These are phyloP conservation scores for Geosiphon pyriformis DNA, from an alignment of 192 early-diverging fungal genomes.

Conservation along the genomic window DNA sequence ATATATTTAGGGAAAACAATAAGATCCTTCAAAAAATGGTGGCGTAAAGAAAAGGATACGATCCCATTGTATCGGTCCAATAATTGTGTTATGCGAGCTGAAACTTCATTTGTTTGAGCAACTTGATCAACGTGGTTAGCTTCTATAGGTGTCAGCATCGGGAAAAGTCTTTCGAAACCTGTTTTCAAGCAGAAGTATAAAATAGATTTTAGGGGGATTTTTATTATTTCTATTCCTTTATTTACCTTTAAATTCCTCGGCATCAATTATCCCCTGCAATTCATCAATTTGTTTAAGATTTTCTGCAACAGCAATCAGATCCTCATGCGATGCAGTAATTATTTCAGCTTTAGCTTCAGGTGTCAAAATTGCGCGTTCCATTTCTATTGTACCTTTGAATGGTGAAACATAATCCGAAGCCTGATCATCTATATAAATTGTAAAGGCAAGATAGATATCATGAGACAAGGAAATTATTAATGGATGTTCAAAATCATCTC, in stretches of 20 bases:
- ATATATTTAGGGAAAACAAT: not conserved
- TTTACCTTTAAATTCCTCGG: constrained; percentile 34
- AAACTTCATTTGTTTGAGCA: constrained; percentile 23
- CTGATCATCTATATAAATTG: constrained; percentile 14
- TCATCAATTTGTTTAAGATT: constrained; percentile 36
- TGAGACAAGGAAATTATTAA: too few relatives aligned
- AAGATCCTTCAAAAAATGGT: not conserved
- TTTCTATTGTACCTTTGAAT: constrained; percentile 16
- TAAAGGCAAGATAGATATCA: not conserved
- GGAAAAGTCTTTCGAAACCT: constrained; percentile 30
- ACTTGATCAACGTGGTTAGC: constrained; percentile 31
- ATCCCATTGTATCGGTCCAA: constrained; percentile 40
- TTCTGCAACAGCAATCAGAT: constrained; percentile 31
- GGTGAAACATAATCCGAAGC: constrained; percentile 11
- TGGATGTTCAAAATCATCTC: too few relatives aligned
- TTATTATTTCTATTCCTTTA: not conserved
- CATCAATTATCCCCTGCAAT: constrained; percentile 35
- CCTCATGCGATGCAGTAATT: constrained; percentile 29
- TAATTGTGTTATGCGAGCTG: constrained; percentile 28
- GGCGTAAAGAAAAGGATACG: constrained; percentile 23
- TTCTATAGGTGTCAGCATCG: constrained; percentile 31
- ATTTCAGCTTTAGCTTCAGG: constrained; percentile 39
- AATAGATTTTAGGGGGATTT: not conserved
- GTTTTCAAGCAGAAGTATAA: too few relatives aligned
- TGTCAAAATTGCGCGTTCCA: constrained; percentile 36